Evolutionary conservation across 2,329 filamentous ascomycete species (phyloP).

Genomic region (Xylaria sp.): DNA sequence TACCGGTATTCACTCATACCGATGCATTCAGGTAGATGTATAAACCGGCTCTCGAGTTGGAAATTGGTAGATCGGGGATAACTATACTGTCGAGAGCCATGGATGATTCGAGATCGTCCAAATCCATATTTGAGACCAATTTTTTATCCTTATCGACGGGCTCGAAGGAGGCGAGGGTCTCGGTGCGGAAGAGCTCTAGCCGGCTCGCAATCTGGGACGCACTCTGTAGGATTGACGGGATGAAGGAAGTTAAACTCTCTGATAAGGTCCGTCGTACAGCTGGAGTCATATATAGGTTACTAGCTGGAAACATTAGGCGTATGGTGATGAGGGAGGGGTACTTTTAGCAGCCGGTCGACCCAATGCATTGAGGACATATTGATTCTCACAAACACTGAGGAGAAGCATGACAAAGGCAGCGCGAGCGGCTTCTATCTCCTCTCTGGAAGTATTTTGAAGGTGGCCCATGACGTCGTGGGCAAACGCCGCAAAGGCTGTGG

Average conservation of each 20-base stretch:
- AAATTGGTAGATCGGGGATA: conserved; percentile 72
- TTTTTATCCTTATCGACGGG: conserved; percentile 63
- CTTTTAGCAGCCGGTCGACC: conserved; percentile 64
- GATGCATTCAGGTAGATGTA: conserved; percentile 87
- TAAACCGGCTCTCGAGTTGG: conserved; percentile 82
- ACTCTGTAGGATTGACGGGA: conserved; percentile 67
- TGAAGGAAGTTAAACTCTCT: conserved; percentile 63
- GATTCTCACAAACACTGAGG: conserved; percentile 70
- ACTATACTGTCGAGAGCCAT: conserved; percentile 67
- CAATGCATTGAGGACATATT: conserved; percentile 64
- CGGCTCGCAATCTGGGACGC: conserved; percentile 64
- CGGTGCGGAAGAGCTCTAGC: conserved; percentile 68
- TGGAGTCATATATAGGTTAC: conserved; percentile 43
- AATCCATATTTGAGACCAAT: conserved; percentile 60
- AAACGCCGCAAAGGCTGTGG: conserved; percentile 61
- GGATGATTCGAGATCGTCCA: conserved; percentile 68
- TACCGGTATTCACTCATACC: conserved; percentile 60
- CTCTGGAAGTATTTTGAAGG: conserved; percentile 56
- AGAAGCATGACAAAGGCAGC: conserved; percentile 73
- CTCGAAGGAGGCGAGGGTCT: conserved; percentile 66
- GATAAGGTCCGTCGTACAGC: conserved; percentile 62
- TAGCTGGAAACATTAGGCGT: conserved; percentile 44
- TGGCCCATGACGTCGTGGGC: conserved; percentile 60
- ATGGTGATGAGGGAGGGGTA: conserved; percentile 47
- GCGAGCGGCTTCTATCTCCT: conserved; percentile 70